Base-by-base conservation (phyloP, 495 filamentous ascomycete genomes). In the Terfezia boudieri region DNA sequence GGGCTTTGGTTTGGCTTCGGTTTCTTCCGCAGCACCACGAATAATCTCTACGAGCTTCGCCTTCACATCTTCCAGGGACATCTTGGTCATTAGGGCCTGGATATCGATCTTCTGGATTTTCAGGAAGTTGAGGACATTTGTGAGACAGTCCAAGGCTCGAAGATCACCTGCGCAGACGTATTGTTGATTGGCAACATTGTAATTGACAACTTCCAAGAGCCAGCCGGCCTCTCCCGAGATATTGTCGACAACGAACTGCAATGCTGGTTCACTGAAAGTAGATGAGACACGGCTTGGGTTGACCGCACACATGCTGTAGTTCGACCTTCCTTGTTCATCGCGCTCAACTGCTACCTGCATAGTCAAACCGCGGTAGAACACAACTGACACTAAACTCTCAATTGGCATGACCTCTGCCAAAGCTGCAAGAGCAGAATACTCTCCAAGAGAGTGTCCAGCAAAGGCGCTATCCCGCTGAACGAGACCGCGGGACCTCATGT, bases 301-400 rank as follows among this genome's bases (percentile, higher is more conserved):
- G 70, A 96, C 89, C 53, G 90, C 90, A 66, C 87, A 92, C 90
- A 99, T 99, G 51, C 82, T 83, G 72, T 99, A 99, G 71, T 94
- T 96, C 52, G 86, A 93, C 48, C 90, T 83, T 53, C 90, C 90
- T 56, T 77, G 70, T 54, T 78, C 86, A 67, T 99, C 90, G 66
- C 90, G 87, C 68, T 96, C 92, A 60, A 99, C 90, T 41, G 90
- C 90, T 51, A 99, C 92, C 68, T 99, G 90, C 90, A 99, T 99
- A 16, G 90, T 99, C 59, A 99, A 73, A 64, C 90, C 90, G 64
- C 90, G 84, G 72, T 99, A 99, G 74, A 99, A 99, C 55, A 96
- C 90, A 23, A 99, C 90, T 0, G 90, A 94, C 0, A 99, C 90
- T 65, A 99, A 76, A 64, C 81, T 87, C 74, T 99, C 92, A 65